Evolutionary conservation across 306 rosid genomes (phyloP).

Genomic region (Ormosia semicastrata): DNA sequence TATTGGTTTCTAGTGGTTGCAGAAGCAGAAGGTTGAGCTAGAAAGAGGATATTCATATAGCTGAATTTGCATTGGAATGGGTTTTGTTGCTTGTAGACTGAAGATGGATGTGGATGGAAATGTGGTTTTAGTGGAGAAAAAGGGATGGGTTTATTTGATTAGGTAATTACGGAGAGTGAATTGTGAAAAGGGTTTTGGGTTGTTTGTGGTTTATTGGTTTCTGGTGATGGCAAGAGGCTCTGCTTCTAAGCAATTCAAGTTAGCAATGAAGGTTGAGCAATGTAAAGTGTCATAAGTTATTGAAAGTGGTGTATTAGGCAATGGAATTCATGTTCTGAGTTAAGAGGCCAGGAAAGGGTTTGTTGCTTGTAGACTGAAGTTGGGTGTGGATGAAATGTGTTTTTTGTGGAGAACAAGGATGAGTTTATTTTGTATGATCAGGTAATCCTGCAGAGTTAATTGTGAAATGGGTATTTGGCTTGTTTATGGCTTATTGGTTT

Average conservation of each 20-base stretch:
- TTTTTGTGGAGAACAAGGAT: background rate
- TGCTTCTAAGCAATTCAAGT: background rate
- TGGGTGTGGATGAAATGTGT: background rate
- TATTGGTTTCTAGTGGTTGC: background rate
- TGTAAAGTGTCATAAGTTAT: background rate
- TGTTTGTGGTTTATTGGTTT: background rate
- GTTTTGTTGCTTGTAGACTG: background rate
- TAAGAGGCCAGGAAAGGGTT: background rate
- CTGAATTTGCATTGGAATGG: background rate
- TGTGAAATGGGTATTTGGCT: background rate
- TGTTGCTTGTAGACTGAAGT: background rate
- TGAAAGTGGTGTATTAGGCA: background rate
- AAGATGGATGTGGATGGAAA: background rate
- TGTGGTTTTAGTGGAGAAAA: background rate
- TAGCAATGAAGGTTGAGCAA: background rate
- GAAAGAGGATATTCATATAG: background rate
- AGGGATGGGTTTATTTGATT: background rate
- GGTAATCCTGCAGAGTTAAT: background rate
- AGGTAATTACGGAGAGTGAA: background rate
- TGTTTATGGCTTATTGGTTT: background rate
- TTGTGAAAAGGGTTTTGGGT: background rate
- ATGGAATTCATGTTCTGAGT: background rate
- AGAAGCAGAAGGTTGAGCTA: background rate
- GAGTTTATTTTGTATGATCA: background rate
- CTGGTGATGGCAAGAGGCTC: background rate